These are phyloP conservation scores for Aspergillus tubingensis DNA, from an alignment of 2,329 filamentous ascomycete species.

Conservation along the genomic window DNA sequence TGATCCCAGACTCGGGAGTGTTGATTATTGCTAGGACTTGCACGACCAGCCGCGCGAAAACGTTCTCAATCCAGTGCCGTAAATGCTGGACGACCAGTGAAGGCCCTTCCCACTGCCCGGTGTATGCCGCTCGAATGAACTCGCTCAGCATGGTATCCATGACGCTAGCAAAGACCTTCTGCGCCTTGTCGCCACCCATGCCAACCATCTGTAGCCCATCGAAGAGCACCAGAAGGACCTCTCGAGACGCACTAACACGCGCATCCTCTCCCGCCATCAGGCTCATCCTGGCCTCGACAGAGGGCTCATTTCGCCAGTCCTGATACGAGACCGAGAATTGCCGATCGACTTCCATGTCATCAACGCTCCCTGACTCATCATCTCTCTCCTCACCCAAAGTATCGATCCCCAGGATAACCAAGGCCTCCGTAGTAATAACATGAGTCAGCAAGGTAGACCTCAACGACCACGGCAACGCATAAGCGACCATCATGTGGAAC, in stretches of 20 bases:
- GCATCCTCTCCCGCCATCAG: slow-evolving; percentile 39
- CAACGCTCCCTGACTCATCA: slow-evolving; percentile 22
- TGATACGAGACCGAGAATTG: slow-evolving; percentile 40
- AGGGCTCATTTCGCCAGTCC: slow-evolving; percentile 39
- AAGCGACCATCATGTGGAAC: slow-evolving; percentile 51
- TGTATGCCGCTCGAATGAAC: slow-evolving; percentile 58
- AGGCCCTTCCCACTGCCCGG: slow-evolving; percentile 58
- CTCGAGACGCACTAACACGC: slow-evolving; percentile 33
- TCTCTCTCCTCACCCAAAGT: slow-evolving; percentile 27
- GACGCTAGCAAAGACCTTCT: slow-evolving; percentile 60
- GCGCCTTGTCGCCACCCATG: slow-evolving; percentile 56
- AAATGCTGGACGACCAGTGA: slow-evolving; percentile 53
- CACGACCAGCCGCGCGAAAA: slow-evolving; percentile 55
- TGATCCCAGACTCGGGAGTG: slow-evolving; percentile 24
- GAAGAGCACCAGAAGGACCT: slow-evolving; percentile 44
- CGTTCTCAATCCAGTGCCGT: slow-evolving; percentile 57
- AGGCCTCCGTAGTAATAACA: slow-evolving; percentile 48
- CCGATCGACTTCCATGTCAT: slow-evolving; percentile 43
- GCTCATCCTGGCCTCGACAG: slow-evolving; percentile 26
- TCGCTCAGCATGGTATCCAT: slow-evolving; percentile 60
- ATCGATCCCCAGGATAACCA: slow-evolving; percentile 46
- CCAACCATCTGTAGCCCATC: slow-evolving; percentile 54
- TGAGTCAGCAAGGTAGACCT: slow-evolving; percentile 49
- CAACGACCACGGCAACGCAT: slow-evolving; percentile 46
- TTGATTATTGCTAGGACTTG: slow-evolving; percentile 50